Percentiles rank a stretch among this genome's conserved stretches.
Evolutionary conservation across 192 early-diverging fungal species (phyloP).

Genomic region (Backusella macrospora): DNA sequence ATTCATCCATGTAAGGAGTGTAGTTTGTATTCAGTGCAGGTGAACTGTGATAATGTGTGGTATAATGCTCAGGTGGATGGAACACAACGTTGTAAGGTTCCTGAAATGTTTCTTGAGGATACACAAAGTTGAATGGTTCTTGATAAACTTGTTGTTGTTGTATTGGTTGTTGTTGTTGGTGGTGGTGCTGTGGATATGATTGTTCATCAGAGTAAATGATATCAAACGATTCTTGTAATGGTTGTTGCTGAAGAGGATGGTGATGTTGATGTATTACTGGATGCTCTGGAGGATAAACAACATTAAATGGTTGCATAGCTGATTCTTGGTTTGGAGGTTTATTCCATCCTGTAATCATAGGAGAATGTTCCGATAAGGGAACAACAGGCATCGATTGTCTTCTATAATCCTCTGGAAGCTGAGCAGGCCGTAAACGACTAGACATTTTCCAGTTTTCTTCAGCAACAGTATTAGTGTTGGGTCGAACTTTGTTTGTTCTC

Average conservation of each 20-base stretch:
- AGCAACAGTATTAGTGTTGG: not conserved
- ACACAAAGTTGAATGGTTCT: not conserved
- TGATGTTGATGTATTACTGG: not conserved
- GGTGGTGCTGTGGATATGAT: not conserved
- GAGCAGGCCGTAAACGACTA: not conserved
- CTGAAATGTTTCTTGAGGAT: conserved; percentile 4
- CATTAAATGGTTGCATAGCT: not conserved
- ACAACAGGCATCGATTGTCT: conserved; percentile 4
- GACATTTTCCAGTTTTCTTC: conserved; percentile 23
- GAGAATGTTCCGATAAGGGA: not conserved
- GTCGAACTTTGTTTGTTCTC: conserved; percentile 16
- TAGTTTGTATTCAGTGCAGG: conserved; percentile 10
- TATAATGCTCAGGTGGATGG: conserved; percentile 2
- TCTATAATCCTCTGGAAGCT: not conserved
- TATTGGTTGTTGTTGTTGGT: not conserved
- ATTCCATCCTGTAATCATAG: not conserved
- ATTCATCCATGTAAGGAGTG: conserved; percentile 10
- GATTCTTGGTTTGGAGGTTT: conserved; percentile 8
- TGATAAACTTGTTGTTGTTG: not conserved
- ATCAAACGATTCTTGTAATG: not conserved
- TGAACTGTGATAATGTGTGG: not conserved
- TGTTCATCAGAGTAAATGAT: not conserved
- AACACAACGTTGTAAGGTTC: conserved; percentile 7
- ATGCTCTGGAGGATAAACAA: conserved; percentile 5
- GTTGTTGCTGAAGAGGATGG: not conserved